Percentiles rank a stretch among this genome's conserved stretches.
phyloP scores from a whole-genome alignment of 2,329 filamentous ascomycete genomes.

The Colletotrichum magnum region DNA sequence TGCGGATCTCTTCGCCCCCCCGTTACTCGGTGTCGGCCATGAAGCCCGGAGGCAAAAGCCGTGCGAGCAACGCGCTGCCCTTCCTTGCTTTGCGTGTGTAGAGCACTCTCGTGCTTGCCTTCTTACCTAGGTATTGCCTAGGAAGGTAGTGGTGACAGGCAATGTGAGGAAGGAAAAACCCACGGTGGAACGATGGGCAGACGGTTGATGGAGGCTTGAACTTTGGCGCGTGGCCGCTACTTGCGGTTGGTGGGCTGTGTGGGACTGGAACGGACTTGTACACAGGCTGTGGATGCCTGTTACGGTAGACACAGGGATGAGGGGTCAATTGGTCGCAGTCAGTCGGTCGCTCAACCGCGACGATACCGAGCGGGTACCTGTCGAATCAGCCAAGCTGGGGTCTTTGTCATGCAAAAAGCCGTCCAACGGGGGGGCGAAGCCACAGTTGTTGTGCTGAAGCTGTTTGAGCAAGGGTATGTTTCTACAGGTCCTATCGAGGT shows the following conservation, averaged over 20 bases:
- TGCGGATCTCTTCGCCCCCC: not conserved
- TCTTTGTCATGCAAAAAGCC: conserved; percentile 31
- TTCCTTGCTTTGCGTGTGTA: too few species aligned
- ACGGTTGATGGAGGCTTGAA: conserved; percentile 15
- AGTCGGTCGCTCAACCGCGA: not conserved
- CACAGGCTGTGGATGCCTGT: not conserved
- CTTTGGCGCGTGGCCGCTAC: not conserved
- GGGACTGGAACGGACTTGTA: conserved; percentile 16
- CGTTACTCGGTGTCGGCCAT: not conserved
- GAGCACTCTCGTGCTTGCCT: too few species aligned
- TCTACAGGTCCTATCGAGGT: conserved; percentile 15
- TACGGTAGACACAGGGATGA: conserved; percentile 7
- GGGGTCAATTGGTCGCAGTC: not conserved
- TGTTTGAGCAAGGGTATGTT: conserved; percentile 36
- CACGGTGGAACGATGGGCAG: conserved; percentile 25
- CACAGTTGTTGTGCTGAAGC: conserved; percentile 22
- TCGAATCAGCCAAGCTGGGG: conserved; percentile 6
- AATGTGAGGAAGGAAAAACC: conserved; percentile 4
- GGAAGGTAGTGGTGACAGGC: too few species aligned
- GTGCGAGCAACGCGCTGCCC: too few species aligned
- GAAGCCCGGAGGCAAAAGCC: too few species aligned
- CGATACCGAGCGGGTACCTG: conserved; percentile 13
- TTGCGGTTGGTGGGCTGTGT: conserved; percentile 30
- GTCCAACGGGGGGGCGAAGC: conserved; percentile 30
- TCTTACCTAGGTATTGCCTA: too few species aligned